Evolutionary conservation across 371 early-diverging fungal genomes (phyloP), one percentile per base, ranked within the genome.

Genomic region (Smittium culicis): DNA sequence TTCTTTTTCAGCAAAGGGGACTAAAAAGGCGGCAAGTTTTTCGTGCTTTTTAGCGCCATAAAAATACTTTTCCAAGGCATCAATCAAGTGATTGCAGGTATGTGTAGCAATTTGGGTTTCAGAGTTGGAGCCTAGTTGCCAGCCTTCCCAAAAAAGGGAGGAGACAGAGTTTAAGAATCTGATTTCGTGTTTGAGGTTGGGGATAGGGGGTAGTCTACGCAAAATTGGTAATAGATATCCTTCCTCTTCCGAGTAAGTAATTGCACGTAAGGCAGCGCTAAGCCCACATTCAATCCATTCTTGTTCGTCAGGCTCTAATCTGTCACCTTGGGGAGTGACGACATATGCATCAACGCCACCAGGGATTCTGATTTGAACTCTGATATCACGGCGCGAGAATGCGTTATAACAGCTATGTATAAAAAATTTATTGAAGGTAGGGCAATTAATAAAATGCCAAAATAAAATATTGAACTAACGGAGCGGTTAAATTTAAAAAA

Each of bases 341-440:
- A 84, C 82, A 71, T 94, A 94, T 66, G 88, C 85, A 67, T 93
- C 94, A 1, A 97, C 98, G 60, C 98, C 95, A 65, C 98, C 98
- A 0, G 98, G 98, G 71, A 96, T 94, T 68, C 88, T 87, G 45
- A 95, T 93, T 74, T 94, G 92, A n/a, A 97, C 98, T 34, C 98
- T 86, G 28, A 97, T 86, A 81, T 97, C 98, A 5, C 94, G 89
- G 28, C 92, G 84, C 20, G 94, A 90, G 71, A 97, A 95, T 25
- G 94, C 93, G 76, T 97, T 95, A 79, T 88, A 97, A 71, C 94
- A 90, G 73, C 93, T 92, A 73, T 72, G 64, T 17, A 28, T 28
- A 17, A 57, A 24, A 32, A 32, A 29, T 58, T 34, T 28, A 66
- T n/a, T 33, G 56, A 1, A 16, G 69, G n/a, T n/a, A n/a, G n/a